phyloP scores from a whole-genome alignment of 192 early-diverging fungal species.

The Backusella circina region DNA sequence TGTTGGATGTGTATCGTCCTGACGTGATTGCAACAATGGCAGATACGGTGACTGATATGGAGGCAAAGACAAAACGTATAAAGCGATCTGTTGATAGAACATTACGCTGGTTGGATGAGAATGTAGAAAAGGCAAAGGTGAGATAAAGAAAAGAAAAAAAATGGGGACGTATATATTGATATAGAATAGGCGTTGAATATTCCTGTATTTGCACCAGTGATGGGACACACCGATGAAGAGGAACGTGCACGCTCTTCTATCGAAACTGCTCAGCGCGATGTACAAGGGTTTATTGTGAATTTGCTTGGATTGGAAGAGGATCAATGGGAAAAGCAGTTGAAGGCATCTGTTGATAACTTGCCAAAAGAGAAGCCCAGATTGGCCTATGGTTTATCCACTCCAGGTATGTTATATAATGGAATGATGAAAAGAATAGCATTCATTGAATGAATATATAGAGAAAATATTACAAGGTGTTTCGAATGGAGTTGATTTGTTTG shows the following conservation, averaged over 20 bases:
- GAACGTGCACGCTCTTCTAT: constrained; percentile 45
- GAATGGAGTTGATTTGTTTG: constrained; percentile 69
- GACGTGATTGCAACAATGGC: constrained; percentile 42
- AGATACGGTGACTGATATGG: constrained; percentile 39
- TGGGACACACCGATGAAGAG: constrained; percentile 40
- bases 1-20: constrained; percentile 41
- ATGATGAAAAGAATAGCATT: too few species aligned
- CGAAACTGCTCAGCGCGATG: constrained; percentile 41
- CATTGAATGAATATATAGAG: constrained; percentile 26
- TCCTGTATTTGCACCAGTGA: constrained; percentile 48
- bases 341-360: constrained; percentile 43
- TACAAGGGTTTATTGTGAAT: constrained; percentile 51
- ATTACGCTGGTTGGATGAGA: constrained; percentile 46
- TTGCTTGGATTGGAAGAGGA: constrained; percentile 33
- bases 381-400: constrained; percentile 47
- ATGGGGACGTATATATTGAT: background rate
- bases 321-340: constrained; percentile 30
- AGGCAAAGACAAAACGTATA: constrained; percentile 38
- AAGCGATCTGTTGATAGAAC: constrained; percentile 46
- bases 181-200: constrained; percentile 24
- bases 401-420: too few species aligned
- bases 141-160: background rate
- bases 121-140: constrained; percentile 33
- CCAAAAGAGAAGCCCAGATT: constrained; percentile 54
- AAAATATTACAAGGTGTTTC: constrained; percentile 46